Base-by-base conservation (phyloP, 371 early-diverging fungal genomes). In the Mortierella sp. region DNA sequence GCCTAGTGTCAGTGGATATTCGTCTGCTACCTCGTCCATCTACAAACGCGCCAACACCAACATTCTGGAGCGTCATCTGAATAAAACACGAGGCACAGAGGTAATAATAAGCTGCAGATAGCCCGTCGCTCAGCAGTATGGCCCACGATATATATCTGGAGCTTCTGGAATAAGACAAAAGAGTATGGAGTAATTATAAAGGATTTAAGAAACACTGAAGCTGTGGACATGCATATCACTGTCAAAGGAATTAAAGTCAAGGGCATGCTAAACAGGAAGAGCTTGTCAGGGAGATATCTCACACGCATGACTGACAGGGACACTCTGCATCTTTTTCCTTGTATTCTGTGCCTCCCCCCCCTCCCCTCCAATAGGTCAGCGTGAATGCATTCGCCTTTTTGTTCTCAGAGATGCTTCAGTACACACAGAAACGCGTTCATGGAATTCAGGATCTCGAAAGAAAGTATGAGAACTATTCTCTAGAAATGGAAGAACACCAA, bases 361-460 rank as follows among this genome's bases (percentile, higher is more conserved):
- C 35, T 35, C 35, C 35, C 6, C 35, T 35, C 6, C 35, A 8
- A 5, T 71, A 96, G 94, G 94, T 97, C 66, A 90, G 92, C 64
- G 86, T 97, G 40, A 90, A 92, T 62, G 92, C 97, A 14, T 96
- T 95, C 81, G 91, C 96, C 0, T 96, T 98, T 75, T 79, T 98
- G 55, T 97, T 97, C 84, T 94, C 94, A 24, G 99, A 98, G 84
- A 97, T 98, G 89, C 84, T 98, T 39, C 96, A 95, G 68, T 97
- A 98, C 85, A 89, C 97, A 22, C 98, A 98, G 84, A 96, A 97
- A 77, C 89, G 96, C 63, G 97, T 96, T 11, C 89, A 91, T 68
- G 97, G 97, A 12, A 96, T 98, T 68, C 95, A 96, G 78, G 98
- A 97, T 78, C 89, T 98, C 26, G 99, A 98, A 83, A 91, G 93